Evolutionary conservation across 805 yeast genomes (phyloP), one percentile per base, ranked within the genome.

Genomic region (Zygoascus tannicola): DNA sequence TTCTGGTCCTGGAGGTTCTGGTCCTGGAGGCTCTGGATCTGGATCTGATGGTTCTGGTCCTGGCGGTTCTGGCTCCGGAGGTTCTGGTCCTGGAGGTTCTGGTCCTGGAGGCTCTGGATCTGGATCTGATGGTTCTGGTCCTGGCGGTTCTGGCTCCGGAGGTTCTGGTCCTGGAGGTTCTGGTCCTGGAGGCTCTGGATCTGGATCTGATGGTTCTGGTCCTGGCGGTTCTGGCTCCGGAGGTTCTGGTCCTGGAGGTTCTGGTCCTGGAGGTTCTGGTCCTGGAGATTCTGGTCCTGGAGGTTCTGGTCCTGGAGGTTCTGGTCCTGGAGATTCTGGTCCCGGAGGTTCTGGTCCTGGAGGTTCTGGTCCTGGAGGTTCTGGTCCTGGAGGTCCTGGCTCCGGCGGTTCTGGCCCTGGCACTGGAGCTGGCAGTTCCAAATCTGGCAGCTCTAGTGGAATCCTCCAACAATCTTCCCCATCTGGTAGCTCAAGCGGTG

Each of bases 121-220:
- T 18, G 30, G 33, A 26, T 14, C 21, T 4, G 10, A 23, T 3
- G 40, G 40, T 22, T 23, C 33, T 3, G 20, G 20, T 5, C 32
- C 40, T 14, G 32, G 22, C 3, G 43, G 43, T 22, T 30, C 41
- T 7, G 45, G 45, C 2, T 35, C 41, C 3, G 38, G 44, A 15
- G 16, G 37, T 28, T n/a, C 38, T 5, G 35, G 22, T 7, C 16
- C 35, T 20, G 36, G 43, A 16, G 41, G 41, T 38, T 21, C 41
- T 8, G 35, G 35, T 7, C 16, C 35, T 15, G 32, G 34, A 7
- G 36, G 36, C 19, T 15, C 36, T 12, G 36, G 36, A n/a, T 15
- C 18, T 16, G 36, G 22, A 5, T 39, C 36, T 12, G 22, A 14
- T 32, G 44, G 44, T 19, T 40, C 44, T 21, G 38, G 44, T 15